Evolutionary conservation across 805 yeast species (phyloP).

Genomic region (Barnettozyma populi): DNA sequence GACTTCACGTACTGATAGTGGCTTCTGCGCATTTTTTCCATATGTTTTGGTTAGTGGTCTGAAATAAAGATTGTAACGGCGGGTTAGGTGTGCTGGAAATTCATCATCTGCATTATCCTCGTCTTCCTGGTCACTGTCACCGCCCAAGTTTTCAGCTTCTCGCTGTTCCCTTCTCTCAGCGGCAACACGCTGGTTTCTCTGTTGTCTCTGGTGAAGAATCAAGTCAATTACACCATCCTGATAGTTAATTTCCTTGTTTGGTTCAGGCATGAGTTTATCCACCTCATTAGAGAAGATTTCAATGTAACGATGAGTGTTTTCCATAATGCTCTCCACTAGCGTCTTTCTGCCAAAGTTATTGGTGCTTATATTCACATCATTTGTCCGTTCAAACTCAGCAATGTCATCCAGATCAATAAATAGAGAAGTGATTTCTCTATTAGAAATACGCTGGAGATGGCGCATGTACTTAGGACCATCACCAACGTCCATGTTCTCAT

Average conservation of each 20-base stretch:
- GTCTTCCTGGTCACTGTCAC: conserved; percentile 23
- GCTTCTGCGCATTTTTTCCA: conserved; percentile 33
- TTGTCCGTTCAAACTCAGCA: conserved; percentile 55
- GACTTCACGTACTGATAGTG: conserved; percentile 85
- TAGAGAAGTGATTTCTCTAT: conserved; percentile 68
- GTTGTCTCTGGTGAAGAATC: conserved; percentile 81
- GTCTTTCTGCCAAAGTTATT: conserved; percentile 24
- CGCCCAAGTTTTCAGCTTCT: conserved; percentile 33
- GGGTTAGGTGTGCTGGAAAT: conserved; percentile 81
- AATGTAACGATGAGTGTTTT: conserved; percentile 72
- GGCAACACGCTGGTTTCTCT: conserved; percentile 70
- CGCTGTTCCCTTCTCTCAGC: conserved; percentile 64
- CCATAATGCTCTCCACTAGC: conserved; percentile 54
- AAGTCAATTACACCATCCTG: conserved; percentile 91
- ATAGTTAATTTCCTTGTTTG: conserved; percentile 74
- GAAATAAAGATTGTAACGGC: conserved; percentile 84
- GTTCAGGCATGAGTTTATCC: conserved; percentile 80
- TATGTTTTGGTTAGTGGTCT: conserved; percentile 56
- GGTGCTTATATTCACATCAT: conserved; percentile 23
- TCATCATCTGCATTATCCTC: conserved; percentile 34
- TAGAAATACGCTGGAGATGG: conserved; percentile 72
- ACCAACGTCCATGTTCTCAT: conserved; percentile 23
- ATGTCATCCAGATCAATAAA: conserved; percentile 82
- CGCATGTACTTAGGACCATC: conserved; percentile 70
- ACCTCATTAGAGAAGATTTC: conserved; percentile 72